Base-by-base conservation (phyloP, 2,329 filamentous ascomycete species). In the Venturia oleaginea region DNA sequence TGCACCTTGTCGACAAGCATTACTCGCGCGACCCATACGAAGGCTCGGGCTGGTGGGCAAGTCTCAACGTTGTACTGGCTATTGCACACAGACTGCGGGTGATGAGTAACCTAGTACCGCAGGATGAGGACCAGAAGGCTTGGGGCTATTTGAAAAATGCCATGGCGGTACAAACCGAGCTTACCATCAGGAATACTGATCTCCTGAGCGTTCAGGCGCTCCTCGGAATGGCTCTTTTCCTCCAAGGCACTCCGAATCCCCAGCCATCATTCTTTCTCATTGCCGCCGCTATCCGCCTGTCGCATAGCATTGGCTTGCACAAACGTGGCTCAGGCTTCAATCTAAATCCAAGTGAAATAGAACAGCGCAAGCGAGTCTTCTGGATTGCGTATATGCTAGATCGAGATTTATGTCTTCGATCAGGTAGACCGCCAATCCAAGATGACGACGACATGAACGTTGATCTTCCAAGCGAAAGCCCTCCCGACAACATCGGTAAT, bases 61-160 rank as follows among this genome's bases (percentile, higher is more conserved):
- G 92, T 76, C 82, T 99, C 70, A 99, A 99, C 70, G 89, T 96
- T 66, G 91, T 89, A 1, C 78, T 99, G 64, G 94, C 93, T n/a
- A 95, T 97, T 69, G 89, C 93, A 5, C 91, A 97, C 73, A 85
- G 94, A 48, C 80, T 99, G 71, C 88, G 94, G 13, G 91, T 97
- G 27, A 96, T 97, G 92, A 96, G 91, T 78, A 94, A 96, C 71
- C 80, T 96, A 10, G 91, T 96, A 0, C 88, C 92, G 1, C 86
- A 90, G 67, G 92, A 96, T 67, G 93, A 97, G 73, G 94, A 97
- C 69, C 87, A 92, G 63, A 95, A 95, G 74, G 92, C 92, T 0
- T 97, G 94, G 92, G 88, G 87, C 2, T 95, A 97, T 73, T 79
- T 99, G 70, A 97, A 99, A 79, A 99, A 99, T 73, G 92, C 93